Conservation (phyloP, 306 rosid species). For the Prinsepia uniflora region DNA sequence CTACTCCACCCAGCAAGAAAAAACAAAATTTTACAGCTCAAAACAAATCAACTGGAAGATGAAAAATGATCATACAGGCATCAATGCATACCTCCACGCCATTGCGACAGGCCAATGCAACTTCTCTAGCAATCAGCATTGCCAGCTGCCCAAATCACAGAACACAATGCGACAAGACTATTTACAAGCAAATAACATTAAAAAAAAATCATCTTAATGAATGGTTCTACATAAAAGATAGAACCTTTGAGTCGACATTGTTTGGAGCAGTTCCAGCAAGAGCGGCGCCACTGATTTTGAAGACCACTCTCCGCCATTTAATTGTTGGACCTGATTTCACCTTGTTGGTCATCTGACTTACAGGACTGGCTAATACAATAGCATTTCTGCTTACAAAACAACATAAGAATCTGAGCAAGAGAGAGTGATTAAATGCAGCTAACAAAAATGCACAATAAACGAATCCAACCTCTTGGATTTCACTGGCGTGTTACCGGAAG, state of each 20-base stretch:
- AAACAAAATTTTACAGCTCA: conserved; percentile 22
- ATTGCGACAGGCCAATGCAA: conserved; percentile 69
- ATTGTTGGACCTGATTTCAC: conserved; percentile 57
- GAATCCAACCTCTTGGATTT: conserved; percentile 62
- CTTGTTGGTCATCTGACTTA: conserved; percentile 56
- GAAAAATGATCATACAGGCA: conserved; percentile 18
- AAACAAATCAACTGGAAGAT: not conserved
- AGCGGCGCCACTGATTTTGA: conserved; percentile 91
- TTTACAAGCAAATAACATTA: conserved; percentile 9
- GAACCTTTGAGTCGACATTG: conserved; percentile 84
- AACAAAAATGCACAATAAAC: not conserved
- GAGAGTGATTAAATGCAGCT: conserved; percentile 9
- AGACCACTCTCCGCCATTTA: conserved; percentile 89
- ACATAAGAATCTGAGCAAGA: not conserved
- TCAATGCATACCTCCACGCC: conserved; percentile 75
- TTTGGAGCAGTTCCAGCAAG: conserved; percentile 79
- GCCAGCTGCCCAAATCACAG: conserved; percentile 51
- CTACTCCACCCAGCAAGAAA: conserved; percentile 37
- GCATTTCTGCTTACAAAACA: conserved; percentile 44
- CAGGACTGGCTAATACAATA: conserved; percentile 46
- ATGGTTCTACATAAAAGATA: conserved; percentile 3
- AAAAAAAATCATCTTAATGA: not conserved
- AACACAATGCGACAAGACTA: conserved; percentile 7
- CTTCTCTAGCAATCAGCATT: conserved; percentile 76
- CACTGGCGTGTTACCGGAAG: conserved; percentile 56